Base-by-base conservation (phyloP, 169 alveolate genomes). In the Perkinsus olseni region DNA sequence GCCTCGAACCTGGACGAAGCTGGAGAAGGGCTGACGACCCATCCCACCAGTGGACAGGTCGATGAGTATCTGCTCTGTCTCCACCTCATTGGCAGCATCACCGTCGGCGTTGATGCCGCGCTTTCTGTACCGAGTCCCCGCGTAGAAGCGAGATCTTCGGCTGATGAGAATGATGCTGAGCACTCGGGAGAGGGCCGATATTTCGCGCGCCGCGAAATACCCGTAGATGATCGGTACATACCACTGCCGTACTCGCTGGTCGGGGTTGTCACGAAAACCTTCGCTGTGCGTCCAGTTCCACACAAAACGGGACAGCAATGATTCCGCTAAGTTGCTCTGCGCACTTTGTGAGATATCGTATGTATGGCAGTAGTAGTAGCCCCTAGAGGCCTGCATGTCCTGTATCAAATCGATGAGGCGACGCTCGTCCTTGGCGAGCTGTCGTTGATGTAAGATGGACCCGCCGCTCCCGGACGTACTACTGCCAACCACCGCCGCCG, bases 1-100 rank as follows among this genome's bases (percentile, higher is more conserved):
- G 21, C 99, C 99, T 94, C 99, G 97, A 38, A 97, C 96, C 95
- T 98, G 98, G 20, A 97, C 97, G 94, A 96, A 98, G 24, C 99
- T 96, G 82, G 96, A 96, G 0, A 98, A 95, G 34, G 96, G 95
- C 37, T 94, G 94, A 1, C 96, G 93, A 51, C 96, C 94, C 17
- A 62, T 62, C 34, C 34, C 34, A 0, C 82, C 82, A 38, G 95
- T 94, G 28, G 93, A 92, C 31, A 62, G 82, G 91, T 97, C 96
- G n/a, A 95, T 95, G 0, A 97, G 93, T n/a, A 98, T 91, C 36
- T 98, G 96, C 94, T 99, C 99, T 3, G 99, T 97, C 94, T 98
- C 99, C 0, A 98, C 99, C 90, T 97, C 98, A 95, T 99, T 99
- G 0, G 99, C 97, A 62, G 96, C 96, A 91, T 96, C 95, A 0